phyloP scores from a whole-genome alignment of 306 rosid species.

The Dalbergia cultrata region DNA sequence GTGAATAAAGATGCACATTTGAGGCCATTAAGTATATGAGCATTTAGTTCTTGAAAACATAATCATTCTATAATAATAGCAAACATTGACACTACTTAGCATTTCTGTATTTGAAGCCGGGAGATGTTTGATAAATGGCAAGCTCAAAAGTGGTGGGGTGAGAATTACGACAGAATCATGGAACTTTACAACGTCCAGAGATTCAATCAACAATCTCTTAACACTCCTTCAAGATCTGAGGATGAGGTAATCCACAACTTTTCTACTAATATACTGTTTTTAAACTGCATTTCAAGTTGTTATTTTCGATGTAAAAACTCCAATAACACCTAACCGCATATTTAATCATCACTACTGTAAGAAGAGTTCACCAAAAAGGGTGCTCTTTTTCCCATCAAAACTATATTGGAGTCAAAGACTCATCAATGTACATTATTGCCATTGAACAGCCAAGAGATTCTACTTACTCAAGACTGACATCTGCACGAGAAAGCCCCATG shows the following conservation, averaged over 20 bases:
- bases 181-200: slow-evolving; percentile 92
- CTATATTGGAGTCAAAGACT: not conserved
- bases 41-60: slow-evolving; percentile 40
- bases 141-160: slow-evolving; percentile 99
- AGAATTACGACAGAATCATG: slow-evolving; percentile 87
- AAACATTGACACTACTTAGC: slow-evolving; percentile 47
- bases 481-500: slow-evolving; percentile 71
- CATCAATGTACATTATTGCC: not conserved
- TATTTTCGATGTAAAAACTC: not conserved
- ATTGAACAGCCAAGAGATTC: slow-evolving; percentile 66
- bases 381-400: too few species aligned
- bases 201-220: slow-evolving; percentile 77
- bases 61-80: slow-evolving; percentile 7
- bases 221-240: slow-evolving; percentile 79
- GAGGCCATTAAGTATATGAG: slow-evolving; percentile 20
- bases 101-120: slow-evolving; percentile 73
- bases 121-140: slow-evolving; percentile 88
- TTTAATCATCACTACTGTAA: too few species aligned
- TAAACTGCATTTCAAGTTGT: not conserved
- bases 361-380: too few species aligned
- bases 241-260: slow-evolving; percentile 70
- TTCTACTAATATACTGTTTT: not conserved
- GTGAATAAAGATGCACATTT: not conserved
- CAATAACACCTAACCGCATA: too few species aligned
- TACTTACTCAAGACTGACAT: slow-evolving; percentile 59